Evolutionary conservation across 495 filamentous ascomycete genomes (phyloP), one percentile per base, ranked within the genome.

Genomic region (Xylaria flabelliformis): DNA sequence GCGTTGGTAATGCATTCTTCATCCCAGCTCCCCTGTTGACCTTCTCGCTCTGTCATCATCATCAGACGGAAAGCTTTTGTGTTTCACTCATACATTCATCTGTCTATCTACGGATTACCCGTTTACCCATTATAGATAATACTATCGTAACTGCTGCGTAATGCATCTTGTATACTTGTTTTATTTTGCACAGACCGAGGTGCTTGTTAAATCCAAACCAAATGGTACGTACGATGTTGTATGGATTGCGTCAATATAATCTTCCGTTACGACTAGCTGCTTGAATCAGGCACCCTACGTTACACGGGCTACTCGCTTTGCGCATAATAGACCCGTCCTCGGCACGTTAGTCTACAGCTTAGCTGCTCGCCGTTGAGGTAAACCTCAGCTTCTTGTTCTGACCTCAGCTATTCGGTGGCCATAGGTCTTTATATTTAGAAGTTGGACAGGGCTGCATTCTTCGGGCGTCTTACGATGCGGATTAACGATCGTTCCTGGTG

Each of bases 321-420:
- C 39, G 58, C 58, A 61, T 36, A 50, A 46, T 39, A 42, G 46
- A 21, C 41, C 36, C 36, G 36, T 39, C 12, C 41, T 42, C 8
- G 41, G 41, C n/a, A 21, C 17, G 9, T 21, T 26, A 48, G 0
- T 56, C 34, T 61, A 32, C 34, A 61, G 34, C 34, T 61, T 39
- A 1, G 34, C 19, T 39, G 58, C 34, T 58, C 17, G 32, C 19
- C 29, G 61, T 50, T 24, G 13, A 44, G 9, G 19, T 36, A 39
- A 19, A 4, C 29, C 4, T 39, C 32, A 66, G 64, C 64, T 32
- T 29, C 36, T 41, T 26, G 50, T 21, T 59, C 55, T 59, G 55
- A 64, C 61, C 61, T 65, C 63, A 65, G 44, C 63, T 50, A n/a
- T 26, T 19, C 36, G 41, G 34, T 24, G 36, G 59, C 8, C 59